Evolutionary conservation across 805 yeast species (phyloP).

Genomic region (Wickerhamiella vanderwaltii): DNA sequence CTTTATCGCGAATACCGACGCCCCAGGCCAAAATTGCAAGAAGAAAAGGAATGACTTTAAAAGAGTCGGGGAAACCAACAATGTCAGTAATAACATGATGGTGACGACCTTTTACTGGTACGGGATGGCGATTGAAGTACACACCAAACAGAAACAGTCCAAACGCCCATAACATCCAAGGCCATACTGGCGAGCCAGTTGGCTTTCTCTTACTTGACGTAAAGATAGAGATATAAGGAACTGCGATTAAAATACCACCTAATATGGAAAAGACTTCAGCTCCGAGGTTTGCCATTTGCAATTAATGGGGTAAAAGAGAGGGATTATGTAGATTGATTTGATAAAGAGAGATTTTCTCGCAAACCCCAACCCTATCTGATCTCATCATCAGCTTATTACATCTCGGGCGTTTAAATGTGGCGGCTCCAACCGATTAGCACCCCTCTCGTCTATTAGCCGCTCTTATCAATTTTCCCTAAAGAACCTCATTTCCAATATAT

Average conservation of each 20-base stretch:
- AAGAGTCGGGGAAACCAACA: slow-evolving; percentile 3
- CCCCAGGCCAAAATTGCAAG: slow-evolving; percentile 1
- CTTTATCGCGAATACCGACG: not conserved
- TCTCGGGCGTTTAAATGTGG: no score
- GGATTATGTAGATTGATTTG: no score
- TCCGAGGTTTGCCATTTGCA: not conserved
- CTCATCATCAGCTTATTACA: no score
- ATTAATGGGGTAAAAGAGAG: no score
- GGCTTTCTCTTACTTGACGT: not conserved
- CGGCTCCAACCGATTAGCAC: no score
- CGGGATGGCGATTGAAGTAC: slow-evolving; percentile 9
- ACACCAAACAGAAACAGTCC: slow-evolving; percentile 9
- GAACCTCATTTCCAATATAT: no score
- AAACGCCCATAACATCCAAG: not conserved
- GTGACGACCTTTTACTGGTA: slow-evolving; percentile 5
- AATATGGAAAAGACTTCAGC: slow-evolving; percentile 7
- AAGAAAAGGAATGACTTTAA: not conserved
- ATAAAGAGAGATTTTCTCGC: no score
- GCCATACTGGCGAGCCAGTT: not conserved
- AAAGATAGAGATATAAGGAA: not conserved
- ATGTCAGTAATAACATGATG: slow-evolving; percentile 11
- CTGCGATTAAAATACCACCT: not conserved
- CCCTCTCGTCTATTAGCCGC: no score
- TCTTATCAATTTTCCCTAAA: no score
- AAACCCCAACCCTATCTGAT: no score